These are phyloP conservation scores for Boletus huronensis DNA, from an alignment of 768 basidiomycete genomes.

Conservation along the genomic window DNA sequence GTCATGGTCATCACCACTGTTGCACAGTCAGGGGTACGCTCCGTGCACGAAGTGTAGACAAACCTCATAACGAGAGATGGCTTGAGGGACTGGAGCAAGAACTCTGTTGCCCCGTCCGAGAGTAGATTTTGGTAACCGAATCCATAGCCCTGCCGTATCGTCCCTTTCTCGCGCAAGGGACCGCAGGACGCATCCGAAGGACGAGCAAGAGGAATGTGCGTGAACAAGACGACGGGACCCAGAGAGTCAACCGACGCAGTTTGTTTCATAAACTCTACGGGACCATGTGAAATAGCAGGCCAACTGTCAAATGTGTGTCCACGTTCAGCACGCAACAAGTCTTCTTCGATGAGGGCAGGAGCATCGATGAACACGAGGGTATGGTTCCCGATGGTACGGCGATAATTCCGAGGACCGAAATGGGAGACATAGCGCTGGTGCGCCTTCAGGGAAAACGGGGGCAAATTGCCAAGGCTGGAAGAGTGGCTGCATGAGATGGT, in stretches of 20 bases:
- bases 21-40: conserved; percentile 6
- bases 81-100: conserved; percentile 58
- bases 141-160: conserved; percentile 70
- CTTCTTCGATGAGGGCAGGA: conserved; percentile 72
- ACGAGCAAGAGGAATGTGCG: conserved; percentile 86
- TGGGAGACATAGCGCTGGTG: conserved; percentile 60
- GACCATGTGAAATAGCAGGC: conserved; percentile 45
- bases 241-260: conserved; percentile 27
- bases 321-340: conserved; percentile 44
- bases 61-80: conserved; percentile 79
- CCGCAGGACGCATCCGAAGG: conserved; percentile 70
- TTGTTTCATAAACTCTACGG: conserved; percentile 52
- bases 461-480: conserved; percentile 28
- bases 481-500: conserved; percentile 1
- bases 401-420: conserved; percentile 73
- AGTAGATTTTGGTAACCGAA: conserved; percentile 84
- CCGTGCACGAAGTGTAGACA: conserved; percentile 9
- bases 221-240: conserved; percentile 67
- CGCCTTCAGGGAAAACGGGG: conserved; percentile 40
- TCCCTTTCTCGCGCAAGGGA: conserved; percentile 68
- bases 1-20: conserved; percentile 92
- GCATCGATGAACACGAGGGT: conserved; percentile 72
- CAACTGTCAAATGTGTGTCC: conserved; percentile 45
- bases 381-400: conserved; percentile 65
- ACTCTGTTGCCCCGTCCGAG: conserved; percentile 59